phyloP scores from a whole-genome alignment of 2,329 filamentous ascomycete genomes.

The Geosmithia flava region DNA sequence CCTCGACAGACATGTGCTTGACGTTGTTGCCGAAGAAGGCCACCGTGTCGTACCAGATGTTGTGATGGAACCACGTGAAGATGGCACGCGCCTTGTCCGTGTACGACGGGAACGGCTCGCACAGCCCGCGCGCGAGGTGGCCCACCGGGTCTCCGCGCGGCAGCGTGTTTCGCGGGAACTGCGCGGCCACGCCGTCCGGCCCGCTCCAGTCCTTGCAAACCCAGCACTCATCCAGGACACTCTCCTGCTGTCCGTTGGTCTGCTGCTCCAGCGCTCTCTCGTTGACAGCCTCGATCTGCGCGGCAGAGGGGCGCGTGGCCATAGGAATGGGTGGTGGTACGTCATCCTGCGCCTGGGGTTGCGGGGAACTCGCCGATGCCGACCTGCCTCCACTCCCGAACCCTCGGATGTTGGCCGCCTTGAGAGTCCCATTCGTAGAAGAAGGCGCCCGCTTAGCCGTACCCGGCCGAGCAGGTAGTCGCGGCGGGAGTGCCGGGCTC shows the following conservation, averaged over 20 bases:
- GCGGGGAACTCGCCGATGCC: neutral
- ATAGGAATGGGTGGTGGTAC: constrained; percentile 39
- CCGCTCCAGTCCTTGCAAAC: constrained; percentile 79
- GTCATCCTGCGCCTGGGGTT: neutral
- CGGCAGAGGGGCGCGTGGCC: constrained; percentile 35
- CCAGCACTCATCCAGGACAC: constrained; percentile 42
- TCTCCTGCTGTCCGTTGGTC: neutral
- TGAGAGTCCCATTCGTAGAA: neutral
- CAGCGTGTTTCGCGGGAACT: constrained; percentile 60
- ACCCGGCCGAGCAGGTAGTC: constrained; percentile 34
- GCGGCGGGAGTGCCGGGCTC: constrained; percentile 33
- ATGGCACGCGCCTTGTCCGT: constrained; percentile 90
- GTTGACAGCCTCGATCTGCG: constrained; percentile 34
- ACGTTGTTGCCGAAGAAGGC: constrained; percentile 67
- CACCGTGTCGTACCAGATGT: constrained; percentile 72
- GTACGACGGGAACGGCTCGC: constrained; percentile 61
- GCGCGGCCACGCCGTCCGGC: constrained; percentile 66
- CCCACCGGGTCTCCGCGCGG: constrained; percentile 53
- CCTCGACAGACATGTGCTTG: constrained; percentile 53
- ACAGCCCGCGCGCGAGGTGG: constrained; percentile 68
- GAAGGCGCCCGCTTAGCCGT: constrained; percentile 6
- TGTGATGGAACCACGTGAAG: constrained; percentile 93
- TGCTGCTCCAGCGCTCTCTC: constrained; percentile 12
- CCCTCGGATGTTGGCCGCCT: constrained; percentile 7
- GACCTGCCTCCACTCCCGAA: constrained; percentile 7